A percentile compares a stretch with the other conserved stretches of the same genome.
Evolutionary conservation across 164 flowering plant genomes (phyloP).

Genomic region (Cinnamomum micranthum): DNA sequence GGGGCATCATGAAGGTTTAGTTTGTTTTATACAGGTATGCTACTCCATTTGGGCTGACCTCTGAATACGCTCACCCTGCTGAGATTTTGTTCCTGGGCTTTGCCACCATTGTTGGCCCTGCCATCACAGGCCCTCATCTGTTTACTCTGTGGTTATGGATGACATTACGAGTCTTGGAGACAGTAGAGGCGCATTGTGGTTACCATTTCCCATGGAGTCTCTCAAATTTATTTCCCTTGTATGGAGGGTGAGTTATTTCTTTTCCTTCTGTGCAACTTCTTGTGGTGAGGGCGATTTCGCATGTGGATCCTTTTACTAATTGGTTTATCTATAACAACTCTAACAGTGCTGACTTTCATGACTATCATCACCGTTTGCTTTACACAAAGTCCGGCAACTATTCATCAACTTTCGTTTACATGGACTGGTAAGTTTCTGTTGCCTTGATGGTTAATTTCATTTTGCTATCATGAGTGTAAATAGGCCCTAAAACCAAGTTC

Average conservation of each 20-base stretch:
- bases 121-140: constrained; percentile 95
- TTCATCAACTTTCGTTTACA: constrained; percentile 88
- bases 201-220: constrained; percentile 98
- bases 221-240: constrained; percentile 83
- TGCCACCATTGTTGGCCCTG: constrained; percentile 97
- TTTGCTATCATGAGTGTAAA: background rate
- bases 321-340: constrained; percentile 7
- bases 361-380: constrained; percentile 95
- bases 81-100: constrained; percentile 97
- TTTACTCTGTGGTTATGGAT: constrained; percentile 96
- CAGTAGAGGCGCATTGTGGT: constrained; percentile 99
- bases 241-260: constrained; percentile 76
- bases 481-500: background rate
- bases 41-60: constrained; percentile 97
- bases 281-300: background rate
- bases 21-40: constrained; percentile 61
- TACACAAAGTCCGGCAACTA: constrained; percentile 97
- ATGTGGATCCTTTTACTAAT: constrained; percentile 3
- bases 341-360: constrained; percentile 93
- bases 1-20: background rate
- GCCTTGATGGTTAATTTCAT: background rate
- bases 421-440: constrained; percentile 75
- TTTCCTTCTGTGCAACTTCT: background rate
- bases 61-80: constrained; percentile 99
- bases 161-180: constrained; percentile 89